Evolutionary conservation across 768 basidiomycete species (phyloP), one percentile per base, ranked within the genome.

Genomic region (Russula sp.): DNA sequence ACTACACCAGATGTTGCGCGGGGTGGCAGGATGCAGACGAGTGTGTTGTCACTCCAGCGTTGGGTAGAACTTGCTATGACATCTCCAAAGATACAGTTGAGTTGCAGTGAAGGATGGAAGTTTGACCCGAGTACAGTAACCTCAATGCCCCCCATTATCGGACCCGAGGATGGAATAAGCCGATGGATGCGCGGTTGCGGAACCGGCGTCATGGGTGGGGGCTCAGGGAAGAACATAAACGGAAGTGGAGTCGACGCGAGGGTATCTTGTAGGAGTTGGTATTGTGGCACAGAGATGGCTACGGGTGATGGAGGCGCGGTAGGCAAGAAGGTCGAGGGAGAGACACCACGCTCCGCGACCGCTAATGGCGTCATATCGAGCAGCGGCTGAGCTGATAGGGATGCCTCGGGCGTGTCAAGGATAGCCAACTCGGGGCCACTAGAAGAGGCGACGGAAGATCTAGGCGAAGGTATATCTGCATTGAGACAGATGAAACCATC

Each of bases 51-150:
- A 71, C 91, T 91, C 91, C 93, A 98, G 45, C 89, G 80, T 68
- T 91, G 89, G 0, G 93, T 95, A 10, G 89, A 89, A 61, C 86
- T 89, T 9, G 95, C 88, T 13, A 82, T 72, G 10, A 85, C 79
- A 68, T 88, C 90, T 31, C 96, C 96, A 73, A 99, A 99, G 2
- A 93, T 77, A 68, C 92, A 91, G 57, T 84, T 84, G 32, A 91
- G 76, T 66, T 84, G 83, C 57, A 88, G 73, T 48, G 83, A 80
- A 0, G 87, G 81, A 70, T 89, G 85, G 75, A 99, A 98, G 73
- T 94, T 91, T 57, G 89, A 85, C 9, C 97, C 97, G 7, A 97
- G 82, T 18, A 99, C 77, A 2, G 96, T 98, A 39, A 99, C 89
- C 75, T 97, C 94, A 67, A 92, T 94, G 1, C 96, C 96, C 37